Base-by-base conservation (phyloP, 371 early-diverging fungal species). In the Mortierella sp. region DNA sequence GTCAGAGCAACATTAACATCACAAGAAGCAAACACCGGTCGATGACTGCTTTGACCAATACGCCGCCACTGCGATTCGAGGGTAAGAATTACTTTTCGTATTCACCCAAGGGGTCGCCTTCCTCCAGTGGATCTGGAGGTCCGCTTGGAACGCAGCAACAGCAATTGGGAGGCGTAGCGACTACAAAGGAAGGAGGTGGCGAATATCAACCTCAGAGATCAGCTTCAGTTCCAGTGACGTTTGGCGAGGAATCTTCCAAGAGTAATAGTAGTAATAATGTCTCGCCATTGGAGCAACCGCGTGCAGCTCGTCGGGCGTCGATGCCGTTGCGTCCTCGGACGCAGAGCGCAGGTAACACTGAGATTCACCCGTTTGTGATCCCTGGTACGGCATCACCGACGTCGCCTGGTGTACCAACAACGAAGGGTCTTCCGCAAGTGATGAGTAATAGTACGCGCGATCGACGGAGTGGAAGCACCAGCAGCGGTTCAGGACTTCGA, bases 321-420 rank as follows among this genome's bases (percentile, higher is more conserved):
- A 76, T 76, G 78, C 78, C 78, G 19, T 30, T 76, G 53, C 64
- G 78, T 7, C 78, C 78, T n/a, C 43, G 78, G 50, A 76, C 78
- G 7, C 70, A 76, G 2, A 76, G 78, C 43, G 44, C 70, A 3
- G 64, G 64, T 30, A 56, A 61, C 41, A 61, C 61, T 8, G 78
- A 76, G 32, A 65, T 76, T 26, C 78, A 76, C 42, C 78, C 78
- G 5, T 69, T 69, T 44, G 65, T 60, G 24, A 70, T 76, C 15
- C 78, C 70, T 9, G 50, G 26, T 14, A 47, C 54, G 3, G 61
- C 43, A 8, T 69, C 78, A 9, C 70, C 70, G 11, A 68, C 64
- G 23, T 73, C 75, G 30, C 69, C 69, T 19, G 59, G 54, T 39
- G 67, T 51, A 14, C 56, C 61, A 11, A n/a, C 42, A 17, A 73